Evolutionary conservation across 805 yeast genomes (phyloP), one percentile per base, ranked within the genome.

Genomic region (Teunomyces kruisii): DNA sequence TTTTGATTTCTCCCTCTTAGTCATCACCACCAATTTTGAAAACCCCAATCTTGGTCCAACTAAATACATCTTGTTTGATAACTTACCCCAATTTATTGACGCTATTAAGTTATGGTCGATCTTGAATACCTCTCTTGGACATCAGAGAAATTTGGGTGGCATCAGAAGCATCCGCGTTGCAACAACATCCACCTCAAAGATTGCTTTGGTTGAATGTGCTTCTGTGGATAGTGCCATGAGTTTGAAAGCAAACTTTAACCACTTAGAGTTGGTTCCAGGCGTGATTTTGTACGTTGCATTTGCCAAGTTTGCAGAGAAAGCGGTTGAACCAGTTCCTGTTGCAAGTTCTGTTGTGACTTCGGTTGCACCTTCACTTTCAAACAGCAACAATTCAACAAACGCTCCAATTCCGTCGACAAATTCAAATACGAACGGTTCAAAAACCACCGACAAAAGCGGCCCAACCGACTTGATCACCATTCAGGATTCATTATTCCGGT

Each of bases 241-340:
- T 39, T 89, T 96, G 42, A 83, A 84, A 58, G 86, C 88, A 12
- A 80, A 75, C 40, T 76, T 91, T 58, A 88, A 86, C 57, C 95
- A 90, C 51, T 82, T 84, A 52, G 97, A 92, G 57, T 73, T 92
- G 32, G 78, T 83, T 49, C 88, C 92, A 2, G 96, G 96, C 3
- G 74, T 79, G 19, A 80, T 85, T 13, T 80, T 94, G 60, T 71
- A 80, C 32, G 88, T 89, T 31, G 88, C 91, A 0, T 94, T 89
- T 74, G 97, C 97, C 3, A 87, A 85, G 57, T 78, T 89, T 27
- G 45, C 56, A 64, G 54, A 77, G 67, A 31, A 60, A 55, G 17
- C 32, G 9, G 40, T 16, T 10, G 27, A 26, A 12, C 40, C 30
- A 27, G 31, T 32, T 12, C 13, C 17, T 26, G 9, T 31, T 29